These are phyloP conservation scores for Camellia japonica DNA, from an alignment of 148 eudicot species.

Conservation along the genomic window DNA sequence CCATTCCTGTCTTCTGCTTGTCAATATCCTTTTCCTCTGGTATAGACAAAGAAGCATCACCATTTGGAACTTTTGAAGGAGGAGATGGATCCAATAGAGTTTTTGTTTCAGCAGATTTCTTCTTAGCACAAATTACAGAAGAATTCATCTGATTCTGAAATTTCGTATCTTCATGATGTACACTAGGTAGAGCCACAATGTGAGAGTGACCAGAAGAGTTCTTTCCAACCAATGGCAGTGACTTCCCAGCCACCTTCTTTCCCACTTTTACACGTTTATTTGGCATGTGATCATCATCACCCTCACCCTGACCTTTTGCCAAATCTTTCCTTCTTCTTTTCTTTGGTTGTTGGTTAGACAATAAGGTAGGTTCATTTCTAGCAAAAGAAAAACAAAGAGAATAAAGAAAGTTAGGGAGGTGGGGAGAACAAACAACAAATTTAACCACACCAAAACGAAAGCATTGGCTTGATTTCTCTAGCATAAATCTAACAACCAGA, in stretches of 20 bases:
- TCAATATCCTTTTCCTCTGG: slow-evolving; percentile 36
- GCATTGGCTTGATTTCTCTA: not conserved
- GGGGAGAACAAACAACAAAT: slow-evolving; percentile 7
- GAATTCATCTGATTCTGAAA: slow-evolving; percentile 40
- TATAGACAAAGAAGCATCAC: slow-evolving; percentile 28
- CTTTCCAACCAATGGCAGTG: slow-evolving; percentile 42
- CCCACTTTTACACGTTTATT: slow-evolving; percentile 60
- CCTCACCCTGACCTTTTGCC: slow-evolving; percentile 44
- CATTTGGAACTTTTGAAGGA: slow-evolving; percentile 39
- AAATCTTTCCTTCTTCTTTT: slow-evolving; percentile 79
- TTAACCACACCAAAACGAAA: not conserved
- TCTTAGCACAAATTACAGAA: slow-evolving; percentile 40
- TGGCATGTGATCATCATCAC: slow-evolving; percentile 39
- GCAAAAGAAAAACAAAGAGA: slow-evolving; percentile 12
- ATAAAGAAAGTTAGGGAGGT: not conserved
- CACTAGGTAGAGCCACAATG: slow-evolving; percentile 36
- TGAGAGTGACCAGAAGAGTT: slow-evolving; percentile 34
- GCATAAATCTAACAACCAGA: not conserved
- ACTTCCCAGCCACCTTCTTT: slow-evolving; percentile 51
- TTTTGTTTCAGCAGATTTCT: slow-evolving; percentile 43
- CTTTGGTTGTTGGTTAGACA: slow-evolving; percentile 60
- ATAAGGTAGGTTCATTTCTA: slow-evolving; percentile 56
- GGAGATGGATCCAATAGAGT: slow-evolving; percentile 29
- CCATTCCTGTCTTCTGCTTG: slow-evolving; percentile 39
- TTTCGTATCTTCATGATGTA: slow-evolving; percentile 36